Conservation (phyloP, 2,329 filamentous ascomycete genomes). For the Xylariomycetidae sp. region DNA sequence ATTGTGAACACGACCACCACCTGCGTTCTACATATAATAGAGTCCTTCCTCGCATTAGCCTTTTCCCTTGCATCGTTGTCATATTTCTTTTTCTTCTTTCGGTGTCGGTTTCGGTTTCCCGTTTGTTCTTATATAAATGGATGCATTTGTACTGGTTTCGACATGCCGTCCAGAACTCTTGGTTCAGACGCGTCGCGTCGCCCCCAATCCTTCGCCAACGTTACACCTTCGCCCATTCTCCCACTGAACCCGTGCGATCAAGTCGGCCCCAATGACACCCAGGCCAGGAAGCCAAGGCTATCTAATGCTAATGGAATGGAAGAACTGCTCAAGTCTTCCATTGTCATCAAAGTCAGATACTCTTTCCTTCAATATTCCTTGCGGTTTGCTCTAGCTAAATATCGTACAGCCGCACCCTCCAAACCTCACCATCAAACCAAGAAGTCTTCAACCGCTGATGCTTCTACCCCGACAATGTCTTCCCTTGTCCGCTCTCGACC, state of each 20-base stretch:
- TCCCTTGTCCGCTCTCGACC: slow-evolving; percentile 58
- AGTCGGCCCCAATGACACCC: slow-evolving; percentile 15
- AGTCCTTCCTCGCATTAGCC: no score
- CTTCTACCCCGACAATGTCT: slow-evolving; percentile 58
- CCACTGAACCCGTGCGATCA: slow-evolving; percentile 32
- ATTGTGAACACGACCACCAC: no score
- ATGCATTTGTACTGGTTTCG: slow-evolving; percentile 12
- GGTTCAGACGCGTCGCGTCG: slow-evolving; percentile 47
- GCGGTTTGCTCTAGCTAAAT: slow-evolving; percentile 11
- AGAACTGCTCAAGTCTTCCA: slow-evolving; percentile 46
- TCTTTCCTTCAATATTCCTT: background rate
- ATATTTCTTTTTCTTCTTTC: slow-evolving; percentile 9
- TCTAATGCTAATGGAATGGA: slow-evolving; percentile 40
- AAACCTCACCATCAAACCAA: slow-evolving; percentile 47
- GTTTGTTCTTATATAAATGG: no score
- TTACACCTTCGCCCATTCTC: no score
- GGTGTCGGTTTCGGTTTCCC: no score
- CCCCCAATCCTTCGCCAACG: no score
- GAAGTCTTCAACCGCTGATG: slow-evolving; percentile 56
- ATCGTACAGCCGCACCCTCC: slow-evolving; percentile 49
- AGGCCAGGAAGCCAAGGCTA: slow-evolving; percentile 31
- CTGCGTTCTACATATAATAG: no score
- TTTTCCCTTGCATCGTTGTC: no score
- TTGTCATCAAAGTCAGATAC: slow-evolving; percentile 45
- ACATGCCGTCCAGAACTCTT: slow-evolving; percentile 28